Evolutionary conservation across 2,329 filamentous ascomycete species (phyloP), one percentile per base, ranked within the genome.

Genomic region (Hypomyces rosellus): DNA sequence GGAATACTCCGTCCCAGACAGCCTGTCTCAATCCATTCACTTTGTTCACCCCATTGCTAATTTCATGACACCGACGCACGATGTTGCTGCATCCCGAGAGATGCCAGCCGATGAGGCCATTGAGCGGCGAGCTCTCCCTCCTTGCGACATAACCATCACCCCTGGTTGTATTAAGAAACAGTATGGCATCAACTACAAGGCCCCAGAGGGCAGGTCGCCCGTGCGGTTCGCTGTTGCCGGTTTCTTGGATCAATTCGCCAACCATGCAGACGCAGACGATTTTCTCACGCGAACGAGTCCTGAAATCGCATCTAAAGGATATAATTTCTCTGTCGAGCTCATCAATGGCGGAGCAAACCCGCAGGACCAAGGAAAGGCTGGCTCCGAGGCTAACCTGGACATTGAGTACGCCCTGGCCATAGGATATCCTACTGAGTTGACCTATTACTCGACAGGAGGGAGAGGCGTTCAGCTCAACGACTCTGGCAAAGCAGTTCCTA

Each of bases 171-270:
- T 20, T 20, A 20, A 3, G 20, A 20, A 20, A 20, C 20, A 20
- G 20, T 20, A 20, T 5, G 20, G 20, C 20, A 20, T 20, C 20
- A 20, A 20, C 20, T 20, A 20, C 20, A 20, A 20, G 20, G 20
- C 20, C 20, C 20, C 20, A 20, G 5, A 20, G 20, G 20, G 20
- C 20, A 20, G 5, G 20, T 20, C 20, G 20, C 20, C 20, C 20
- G 68, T 69, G 3, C 68, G 71, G 0, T 61, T 76, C 41, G 75
- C 70, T 22, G 64, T 78, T 18, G 73, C 73, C 1, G 75, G 75
- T 12, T 78, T 78, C 58, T 66, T 77, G 1, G 72, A 74, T 14
- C 62, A 78, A 56, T 73, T 70, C 55, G 68, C 71, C 56, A 73
- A 71, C 55, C 68, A 72, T 49, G 49, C 60, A 4, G 75, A 78